A percentile compares a stretch with the other conserved stretches of the same genome.
Evolutionary conservation across 495 filamentous ascomycete genomes (phyloP).

Genomic region (Daldinia loculata): DNA sequence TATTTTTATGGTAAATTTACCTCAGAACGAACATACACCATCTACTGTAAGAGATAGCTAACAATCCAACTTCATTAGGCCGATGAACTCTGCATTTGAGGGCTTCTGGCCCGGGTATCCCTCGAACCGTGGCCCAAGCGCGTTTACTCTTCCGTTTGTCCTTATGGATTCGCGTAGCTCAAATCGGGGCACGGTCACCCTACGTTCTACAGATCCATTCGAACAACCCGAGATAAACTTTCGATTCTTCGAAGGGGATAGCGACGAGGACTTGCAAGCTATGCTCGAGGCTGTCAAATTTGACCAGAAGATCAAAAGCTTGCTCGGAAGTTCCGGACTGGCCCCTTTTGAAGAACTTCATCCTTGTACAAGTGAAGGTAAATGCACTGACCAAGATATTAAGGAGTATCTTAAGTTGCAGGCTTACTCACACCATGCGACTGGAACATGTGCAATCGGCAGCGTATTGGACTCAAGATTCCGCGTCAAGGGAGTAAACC

Average conservation of each 20-base stretch:
- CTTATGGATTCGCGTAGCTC: slow-evolving; percentile 49
- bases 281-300: slow-evolving; percentile 56
- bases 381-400: slow-evolving; percentile 47
- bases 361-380: slow-evolving; percentile 39
- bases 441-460: slow-evolving; percentile 65
- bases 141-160: slow-evolving; percentile 35
- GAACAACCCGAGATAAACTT: slow-evolving; percentile 59
- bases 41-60: too few relatives aligned
- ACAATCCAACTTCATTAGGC: slow-evolving; percentile 24
- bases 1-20: slow-evolving; percentile 36
- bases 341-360: slow-evolving; percentile 46
- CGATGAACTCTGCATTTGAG: slow-evolving; percentile 46
- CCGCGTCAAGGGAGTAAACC: slow-evolving; percentile 59
- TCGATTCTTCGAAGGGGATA: slow-evolving; percentile 55
- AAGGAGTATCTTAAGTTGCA: slow-evolving; percentile 51
- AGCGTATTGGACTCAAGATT: slow-evolving; percentile 60
- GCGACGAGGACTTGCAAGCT: slow-evolving; percentile 51
- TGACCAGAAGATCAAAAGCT: slow-evolving; percentile 44
- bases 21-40: not conserved
- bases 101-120: slow-evolving; percentile 49
- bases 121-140: slow-evolving; percentile 24
- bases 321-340: slow-evolving; percentile 27
- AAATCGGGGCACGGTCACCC: slow-evolving; percentile 49
- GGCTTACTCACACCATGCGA: slow-evolving; percentile 60
- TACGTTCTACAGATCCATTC: slow-evolving; percentile 55